Evolutionary conservation across 148 eudicot species (phyloP), one percentile per base, ranked within the genome.

Genomic region (Polygonum maritimum): DNA sequence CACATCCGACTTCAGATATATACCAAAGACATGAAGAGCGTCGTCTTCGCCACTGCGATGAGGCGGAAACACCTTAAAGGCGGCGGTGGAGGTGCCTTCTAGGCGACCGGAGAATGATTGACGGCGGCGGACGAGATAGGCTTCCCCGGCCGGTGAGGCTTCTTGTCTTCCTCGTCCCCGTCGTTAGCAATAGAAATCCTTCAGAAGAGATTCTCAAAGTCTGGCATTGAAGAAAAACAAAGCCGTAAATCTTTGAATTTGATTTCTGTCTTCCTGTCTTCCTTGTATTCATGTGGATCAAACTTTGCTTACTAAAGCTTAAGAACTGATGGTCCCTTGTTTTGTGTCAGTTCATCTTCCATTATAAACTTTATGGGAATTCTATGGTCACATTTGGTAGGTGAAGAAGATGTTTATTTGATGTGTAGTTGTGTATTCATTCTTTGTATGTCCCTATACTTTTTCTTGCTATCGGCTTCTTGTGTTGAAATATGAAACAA

Each of bases 211-310:
- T 94, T 94, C 75, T 82, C 92, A 21, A 81, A 90, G 82, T 91
- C 98, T 7, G 98, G 97, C 54, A 83, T 94, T 47, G 93, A 91
- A 78, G 98, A 94, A 83, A 94, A 94, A 86, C 83, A 73, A 16
- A 89, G 88, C 75, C 93, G 94, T 48, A 82, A 82, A 74, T 48
- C 81, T 26, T 26, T 26, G 31, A 26, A 26, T 26, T 26, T 26
- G 31, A 26, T 26, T 26, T 26, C 31, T 26, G 31, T 26, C 31
- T 26, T 26, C 31, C 31, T 26, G 31, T 26, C 31, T 26, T 26
- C 79, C 82, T 38, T 81, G 86, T 84, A 79, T 79, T 74, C 82
- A 79, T 79, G 76, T 74, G 82, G 78, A 67, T 78, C 72, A 74
- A 73, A 48, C 47, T 78, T 74, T 80, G 67, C 82, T 76, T 79